phyloP scores from a whole-genome alignment of 2,329 filamentous ascomycete genomes.

The Peltaster fructicola region DNA sequence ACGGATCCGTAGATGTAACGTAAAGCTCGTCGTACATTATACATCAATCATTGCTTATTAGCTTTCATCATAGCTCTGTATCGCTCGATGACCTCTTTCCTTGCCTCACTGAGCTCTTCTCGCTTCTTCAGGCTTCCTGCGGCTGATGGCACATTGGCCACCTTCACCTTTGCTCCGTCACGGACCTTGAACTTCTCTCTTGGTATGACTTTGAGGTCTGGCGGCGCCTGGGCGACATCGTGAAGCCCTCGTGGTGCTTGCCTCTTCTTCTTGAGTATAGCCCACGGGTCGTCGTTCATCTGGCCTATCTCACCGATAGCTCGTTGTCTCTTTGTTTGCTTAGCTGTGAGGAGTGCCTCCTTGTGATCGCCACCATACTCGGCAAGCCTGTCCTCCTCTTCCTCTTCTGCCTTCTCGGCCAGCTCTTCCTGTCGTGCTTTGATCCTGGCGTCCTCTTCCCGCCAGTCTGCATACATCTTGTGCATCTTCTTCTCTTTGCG shows the following conservation, averaged over 20 bases:
- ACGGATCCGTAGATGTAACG: no score
- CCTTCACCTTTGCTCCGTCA: slow-evolving; percentile 46
- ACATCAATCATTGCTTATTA: slow-evolving; percentile 20
- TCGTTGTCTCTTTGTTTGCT: slow-evolving; percentile 26
- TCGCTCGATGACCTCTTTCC: slow-evolving; percentile 52
- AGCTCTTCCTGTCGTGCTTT: slow-evolving; percentile 61
- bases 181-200: slow-evolving; percentile 48
- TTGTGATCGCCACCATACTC: slow-evolving; percentile 37
- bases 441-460: slow-evolving; percentile 63
- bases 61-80: slow-evolving; percentile 55
- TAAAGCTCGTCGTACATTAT: no score
- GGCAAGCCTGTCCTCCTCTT: slow-evolving; percentile 44
- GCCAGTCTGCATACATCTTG: slow-evolving; percentile 40
- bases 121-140: slow-evolving; percentile 54
- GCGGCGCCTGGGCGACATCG: slow-evolving; percentile 57
- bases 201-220: slow-evolving; percentile 46
- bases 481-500: slow-evolving; percentile 68
- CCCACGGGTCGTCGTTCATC: slow-evolving; percentile 61
- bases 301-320: slow-evolving; percentile 31
- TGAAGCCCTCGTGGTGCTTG: slow-evolving; percentile 34
- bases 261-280: slow-evolving; percentile 48
- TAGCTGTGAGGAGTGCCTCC: no score
- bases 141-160: slow-evolving; percentile 49
- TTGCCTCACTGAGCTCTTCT: slow-evolving; percentile 53
- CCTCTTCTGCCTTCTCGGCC: slow-evolving; percentile 43